Conservation (phyloP, 2,329 filamentous ascomycete genomes). For the Curvularia lunata region DNA sequence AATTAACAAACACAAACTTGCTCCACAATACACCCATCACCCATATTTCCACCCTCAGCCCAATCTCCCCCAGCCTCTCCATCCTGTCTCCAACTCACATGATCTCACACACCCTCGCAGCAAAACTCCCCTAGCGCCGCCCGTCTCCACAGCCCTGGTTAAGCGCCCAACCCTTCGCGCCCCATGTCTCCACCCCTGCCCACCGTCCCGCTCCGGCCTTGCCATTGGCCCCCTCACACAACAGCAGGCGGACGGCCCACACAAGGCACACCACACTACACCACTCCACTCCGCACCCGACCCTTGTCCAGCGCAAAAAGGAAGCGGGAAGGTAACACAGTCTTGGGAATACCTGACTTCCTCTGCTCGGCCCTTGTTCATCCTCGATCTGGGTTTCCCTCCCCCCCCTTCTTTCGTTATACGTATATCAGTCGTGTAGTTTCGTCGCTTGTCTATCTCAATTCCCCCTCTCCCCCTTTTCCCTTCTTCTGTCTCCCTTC, state of each 20-base stretch:
- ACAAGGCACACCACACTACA: neutral
- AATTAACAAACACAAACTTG: too few relatives aligned
- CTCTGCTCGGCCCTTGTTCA: too few relatives aligned
- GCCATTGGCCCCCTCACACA: slow-evolving; percentile 27
- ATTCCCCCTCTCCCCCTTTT: neutral
- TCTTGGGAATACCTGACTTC: neutral
- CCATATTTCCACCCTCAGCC: neutral
- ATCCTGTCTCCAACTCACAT: neutral
- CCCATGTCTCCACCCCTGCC: slow-evolving; percentile 12
- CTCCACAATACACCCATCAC: neutral
- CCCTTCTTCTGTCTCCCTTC: too few relatives aligned
- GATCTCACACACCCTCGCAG: neutral
- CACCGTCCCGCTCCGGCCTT: slow-evolving; percentile 9
- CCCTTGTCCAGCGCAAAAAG: neutral
- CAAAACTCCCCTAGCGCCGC: slow-evolving; percentile 12
- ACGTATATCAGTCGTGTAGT: neutral
- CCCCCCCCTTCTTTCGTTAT: neutral
- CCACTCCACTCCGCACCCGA: neutral
- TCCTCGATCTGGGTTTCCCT: neutral
- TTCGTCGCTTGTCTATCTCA: too few relatives aligned
- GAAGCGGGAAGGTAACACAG: neutral
- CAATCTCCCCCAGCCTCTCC: neutral
- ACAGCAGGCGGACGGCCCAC: neutral
- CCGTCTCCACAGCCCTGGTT: slow-evolving; percentile 19
- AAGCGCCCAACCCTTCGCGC: slow-evolving; percentile 19